Evolutionary conservation across 192 early-diverging fungal species (phyloP).

Genomic region (Gaertneriomyces sp.): DNA sequence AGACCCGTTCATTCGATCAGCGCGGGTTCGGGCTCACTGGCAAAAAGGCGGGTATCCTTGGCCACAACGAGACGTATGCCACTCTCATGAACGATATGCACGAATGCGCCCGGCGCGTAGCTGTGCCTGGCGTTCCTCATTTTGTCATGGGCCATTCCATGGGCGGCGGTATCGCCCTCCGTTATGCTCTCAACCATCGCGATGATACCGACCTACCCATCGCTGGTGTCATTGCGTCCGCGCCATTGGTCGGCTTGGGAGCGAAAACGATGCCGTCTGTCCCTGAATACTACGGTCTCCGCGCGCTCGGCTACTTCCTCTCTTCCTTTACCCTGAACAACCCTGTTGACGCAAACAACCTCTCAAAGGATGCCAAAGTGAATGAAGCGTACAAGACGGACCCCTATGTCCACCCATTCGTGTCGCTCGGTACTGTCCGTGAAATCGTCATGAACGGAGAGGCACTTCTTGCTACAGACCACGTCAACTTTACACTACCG

Average conservation of each 20-base stretch:
- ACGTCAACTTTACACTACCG: constrained; percentile 40
- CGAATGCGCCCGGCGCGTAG: constrained; percentile 29
- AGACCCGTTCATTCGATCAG: constrained; percentile 58
- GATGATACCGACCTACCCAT: constrained; percentile 18
- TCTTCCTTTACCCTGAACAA: constrained; percentile 42
- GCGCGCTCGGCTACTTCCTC: constrained; percentile 37
- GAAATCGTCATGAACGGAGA: constrained; percentile 55
- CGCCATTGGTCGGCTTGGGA: constrained; percentile 31
- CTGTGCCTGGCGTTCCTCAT: constrained; percentile 38
- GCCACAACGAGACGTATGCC: constrained; percentile 46
- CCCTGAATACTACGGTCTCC: constrained; percentile 31
- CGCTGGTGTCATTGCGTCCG: constrained; percentile 54
- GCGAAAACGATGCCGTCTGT: constrained; percentile 4
- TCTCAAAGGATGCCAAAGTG: constrained; percentile 44
- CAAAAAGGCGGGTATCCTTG: constrained; percentile 50
- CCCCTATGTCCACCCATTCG: constrained; percentile 53
- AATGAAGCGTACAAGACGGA: constrained; percentile 51
- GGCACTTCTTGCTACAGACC: constrained; percentile 18
- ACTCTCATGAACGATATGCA: constrained; percentile 42
- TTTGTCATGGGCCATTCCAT: constrained; percentile 52
- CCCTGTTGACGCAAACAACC: constrained; percentile 37
- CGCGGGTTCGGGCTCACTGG: constrained; percentile 67
- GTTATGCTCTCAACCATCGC: constrained; percentile 20
- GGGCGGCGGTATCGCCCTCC: constrained; percentile 30
- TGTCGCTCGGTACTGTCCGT: constrained; percentile 37